These are phyloP conservation scores for Ilex paraguariensis DNA, from an alignment of 305 asterid genomes.

Conservation along the genomic window DNA sequence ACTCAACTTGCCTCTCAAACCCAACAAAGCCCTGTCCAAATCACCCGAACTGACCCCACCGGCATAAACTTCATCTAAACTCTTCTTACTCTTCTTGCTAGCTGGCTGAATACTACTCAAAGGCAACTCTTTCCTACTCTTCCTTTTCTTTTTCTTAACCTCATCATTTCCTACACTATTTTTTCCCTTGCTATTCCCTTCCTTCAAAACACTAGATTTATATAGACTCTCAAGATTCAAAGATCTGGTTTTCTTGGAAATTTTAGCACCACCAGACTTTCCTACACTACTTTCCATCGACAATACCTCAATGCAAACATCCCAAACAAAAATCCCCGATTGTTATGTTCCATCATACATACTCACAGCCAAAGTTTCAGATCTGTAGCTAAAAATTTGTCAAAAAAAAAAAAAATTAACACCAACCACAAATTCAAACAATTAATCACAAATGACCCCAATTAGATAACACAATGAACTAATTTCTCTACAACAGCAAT, in stretches of 20 bases:
- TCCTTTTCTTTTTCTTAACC: conserved; percentile 52
- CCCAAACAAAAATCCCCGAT: conserved; percentile 35
- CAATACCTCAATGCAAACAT: conserved; percentile 51
- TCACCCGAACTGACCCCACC: conserved; percentile 26
- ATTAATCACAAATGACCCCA: conserved; percentile 7
- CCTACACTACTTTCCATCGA: conserved; percentile 79
- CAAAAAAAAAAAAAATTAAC: conserved; percentile 17
- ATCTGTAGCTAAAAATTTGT: conserved; percentile 66
- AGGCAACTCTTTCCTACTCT: conserved; percentile 49
- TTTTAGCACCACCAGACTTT: conserved; percentile 55
- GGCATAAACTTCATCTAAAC: conserved; percentile 34
- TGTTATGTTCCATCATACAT: conserved; percentile 47
- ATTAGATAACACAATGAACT: conserved; percentile 11
- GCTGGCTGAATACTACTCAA: conserved; percentile 48
- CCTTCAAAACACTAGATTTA: conserved; percentile 45
- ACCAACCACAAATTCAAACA: conserved; percentile 14
- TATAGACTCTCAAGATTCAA: conserved; percentile 86
- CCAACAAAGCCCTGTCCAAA: conserved; percentile 13
- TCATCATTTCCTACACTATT: conserved; percentile 35
- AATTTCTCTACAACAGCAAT: background rate
- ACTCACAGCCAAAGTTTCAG: conserved; percentile 31
- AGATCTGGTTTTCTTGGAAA: conserved; percentile 66
- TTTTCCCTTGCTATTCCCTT: conserved; percentile 30
- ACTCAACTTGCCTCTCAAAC: conserved; percentile 26
- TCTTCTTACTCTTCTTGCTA: conserved; percentile 55